phyloP scores from a whole-genome alignment of 257 asterid species.

The Thymus quinquecostatus region DNA sequence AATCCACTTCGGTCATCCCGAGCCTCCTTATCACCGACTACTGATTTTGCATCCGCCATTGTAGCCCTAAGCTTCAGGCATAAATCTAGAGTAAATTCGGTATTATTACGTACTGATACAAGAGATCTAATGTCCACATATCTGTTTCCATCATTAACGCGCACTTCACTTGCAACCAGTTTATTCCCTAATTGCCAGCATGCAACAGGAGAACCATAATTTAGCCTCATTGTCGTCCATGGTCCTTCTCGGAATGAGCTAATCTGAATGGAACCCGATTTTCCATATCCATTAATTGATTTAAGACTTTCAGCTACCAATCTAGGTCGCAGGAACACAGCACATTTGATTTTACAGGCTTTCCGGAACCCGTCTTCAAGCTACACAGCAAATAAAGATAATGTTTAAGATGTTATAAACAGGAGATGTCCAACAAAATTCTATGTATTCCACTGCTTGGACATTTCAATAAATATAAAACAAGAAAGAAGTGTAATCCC shows the following conservation, averaged over 20 bases:
- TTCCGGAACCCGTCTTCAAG: conserved; percentile 33
- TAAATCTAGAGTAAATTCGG: conserved; percentile 68
- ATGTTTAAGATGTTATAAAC: conserved; percentile 21
- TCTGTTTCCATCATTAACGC: conserved; percentile 70
- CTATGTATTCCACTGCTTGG: conserved; percentile 1
- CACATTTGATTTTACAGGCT: conserved; percentile 72
- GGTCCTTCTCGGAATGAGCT: conserved; percentile 90
- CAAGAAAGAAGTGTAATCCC: conserved; percentile 18
- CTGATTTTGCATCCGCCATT: conserved; percentile 36
- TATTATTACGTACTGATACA: conserved; percentile 83
- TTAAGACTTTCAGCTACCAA: conserved; percentile 45
- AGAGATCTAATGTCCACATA: conserved; percentile 77
- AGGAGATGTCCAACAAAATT: conserved; percentile 9
- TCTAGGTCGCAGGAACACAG: conserved; percentile 57
- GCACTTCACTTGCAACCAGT: conserved; percentile 95
- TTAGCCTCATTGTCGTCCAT: conserved; percentile 84
- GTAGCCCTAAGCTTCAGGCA: conserved; percentile 60
- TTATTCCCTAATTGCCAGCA: conserved; percentile 81
- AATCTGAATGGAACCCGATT: conserved; percentile 75
- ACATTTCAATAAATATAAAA: background rate
- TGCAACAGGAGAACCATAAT: conserved; percentile 94
- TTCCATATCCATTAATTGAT: conserved; percentile 41
- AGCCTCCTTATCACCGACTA: conserved; percentile 36
- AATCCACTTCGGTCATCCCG: conserved; percentile 43
- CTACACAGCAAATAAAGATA: conserved; percentile 49